Evolutionary conservation across 2,329 filamentous ascomycete species (phyloP).

Genomic region (Aspergillus novoparasiticus): DNA sequence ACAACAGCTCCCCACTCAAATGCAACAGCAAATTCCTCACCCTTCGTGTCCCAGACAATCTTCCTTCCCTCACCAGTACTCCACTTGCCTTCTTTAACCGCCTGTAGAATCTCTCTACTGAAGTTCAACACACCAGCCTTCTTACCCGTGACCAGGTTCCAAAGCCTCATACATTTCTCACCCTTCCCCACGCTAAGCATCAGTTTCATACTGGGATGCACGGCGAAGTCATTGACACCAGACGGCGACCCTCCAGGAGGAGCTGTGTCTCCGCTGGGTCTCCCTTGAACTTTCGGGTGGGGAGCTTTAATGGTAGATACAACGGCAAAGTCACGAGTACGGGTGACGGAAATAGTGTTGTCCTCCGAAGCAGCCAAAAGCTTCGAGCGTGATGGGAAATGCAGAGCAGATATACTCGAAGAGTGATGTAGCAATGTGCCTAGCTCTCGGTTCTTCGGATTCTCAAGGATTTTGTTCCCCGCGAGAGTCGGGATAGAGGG

Average conservation of each 20-base stretch:
- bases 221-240: slow-evolving; percentile 93
- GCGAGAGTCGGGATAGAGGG: slow-evolving; percentile 67
- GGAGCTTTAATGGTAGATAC: slow-evolving; percentile 88
- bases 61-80: slow-evolving; percentile 79
- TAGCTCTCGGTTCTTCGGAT: slow-evolving; percentile 82
- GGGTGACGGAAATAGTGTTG: slow-evolving; percentile 83
- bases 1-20: slow-evolving; percentile 85
- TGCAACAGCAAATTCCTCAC: slow-evolving; percentile 82
- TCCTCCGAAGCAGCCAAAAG: slow-evolving; percentile 87
- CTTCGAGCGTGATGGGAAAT: slow-evolving; percentile 84
- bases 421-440: slow-evolving; percentile 86
- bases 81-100: slow-evolving; percentile 75
- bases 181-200: slow-evolving; percentile 92
- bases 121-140: slow-evolving; percentile 94
- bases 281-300: slow-evolving; percentile 74
- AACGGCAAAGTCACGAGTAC: slow-evolving; percentile 85
- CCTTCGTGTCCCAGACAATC: slow-evolving; percentile 76
- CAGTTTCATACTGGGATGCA: slow-evolving; percentile 94
- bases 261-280: slow-evolving; percentile 88
- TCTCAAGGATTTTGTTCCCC: slow-evolving; percentile 76
- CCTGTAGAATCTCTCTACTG: slow-evolving; percentile 68
- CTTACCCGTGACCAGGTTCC: slow-evolving; percentile 96
- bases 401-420: slow-evolving; percentile 75
- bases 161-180: slow-evolving; percentile 88
- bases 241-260: slow-evolving; percentile 76